phyloP scores from a whole-genome alignment of 2,329 filamentous ascomycete genomes.

The Ceratocystis alfenasii region DNA sequence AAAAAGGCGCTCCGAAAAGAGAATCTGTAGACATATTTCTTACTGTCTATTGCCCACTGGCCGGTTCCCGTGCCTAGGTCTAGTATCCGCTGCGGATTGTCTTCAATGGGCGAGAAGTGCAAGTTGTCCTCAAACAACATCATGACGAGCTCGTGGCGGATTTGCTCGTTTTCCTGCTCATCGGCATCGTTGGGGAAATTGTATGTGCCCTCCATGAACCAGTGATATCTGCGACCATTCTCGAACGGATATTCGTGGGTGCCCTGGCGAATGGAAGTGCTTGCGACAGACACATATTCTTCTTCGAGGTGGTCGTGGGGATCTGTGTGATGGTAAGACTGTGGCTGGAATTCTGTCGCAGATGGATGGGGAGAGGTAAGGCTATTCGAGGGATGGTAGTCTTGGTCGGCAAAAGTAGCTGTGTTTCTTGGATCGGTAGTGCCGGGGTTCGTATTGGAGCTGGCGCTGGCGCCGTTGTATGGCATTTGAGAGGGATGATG shows the following conservation, averaged over 20 bases:
- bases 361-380: background rate
- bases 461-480: background rate
- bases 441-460: too few relatives aligned
- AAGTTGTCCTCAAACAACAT: conserved; percentile 38
- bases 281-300: conserved; percentile 13
- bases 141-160: conserved; percentile 44
- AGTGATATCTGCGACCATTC: conserved; percentile 31
- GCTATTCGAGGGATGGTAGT: background rate
- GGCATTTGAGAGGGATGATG: background rate
- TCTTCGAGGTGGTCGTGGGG: conserved; percentile 8
- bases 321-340: background rate
- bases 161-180: conserved; percentile 47
- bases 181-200: conserved; percentile 49
- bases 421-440: background rate
- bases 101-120: conserved; percentile 41
- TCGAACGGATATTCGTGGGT: conserved; percentile 21
- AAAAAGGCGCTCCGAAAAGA: background rate
- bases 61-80: conserved; percentile 49
- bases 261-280: conserved; percentile 17
- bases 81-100: conserved; percentile 39
- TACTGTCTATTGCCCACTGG: conserved; percentile 47
- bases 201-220: conserved; percentile 37
- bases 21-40: conserved; percentile 22
- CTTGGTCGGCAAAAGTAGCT: background rate
- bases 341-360: background rate